These are phyloP conservation scores for Fusarium fujikuroi DNA, from an alignment of 2,329 filamentous ascomycete species.

Conservation along the genomic window DNA sequence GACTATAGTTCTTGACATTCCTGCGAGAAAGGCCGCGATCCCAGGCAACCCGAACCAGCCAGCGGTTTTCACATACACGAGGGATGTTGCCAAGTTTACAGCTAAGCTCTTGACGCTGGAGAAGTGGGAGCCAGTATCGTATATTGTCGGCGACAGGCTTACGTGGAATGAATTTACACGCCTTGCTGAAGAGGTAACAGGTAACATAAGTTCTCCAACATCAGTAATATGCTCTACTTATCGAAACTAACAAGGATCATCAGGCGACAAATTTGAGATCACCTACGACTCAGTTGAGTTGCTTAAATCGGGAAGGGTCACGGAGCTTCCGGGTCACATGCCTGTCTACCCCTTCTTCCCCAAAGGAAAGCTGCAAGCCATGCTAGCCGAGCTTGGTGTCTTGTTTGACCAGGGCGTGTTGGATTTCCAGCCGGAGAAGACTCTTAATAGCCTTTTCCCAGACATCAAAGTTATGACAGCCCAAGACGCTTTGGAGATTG, in stretches of 20 bases:
- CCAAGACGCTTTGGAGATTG: not conserved
- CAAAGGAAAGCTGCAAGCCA: not conserved
- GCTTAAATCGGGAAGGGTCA: not conserved
- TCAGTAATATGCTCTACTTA: no score
- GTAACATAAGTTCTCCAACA: no score
- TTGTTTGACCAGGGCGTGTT: not conserved
- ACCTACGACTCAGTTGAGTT: not conserved
- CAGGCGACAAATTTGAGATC: not conserved
- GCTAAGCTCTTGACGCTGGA: not conserved
- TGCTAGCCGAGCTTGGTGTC: not conserved
- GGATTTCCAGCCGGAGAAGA: not conserved
- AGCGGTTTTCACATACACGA: not conserved
- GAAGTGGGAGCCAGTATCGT: not conserved
- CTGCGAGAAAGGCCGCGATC: not conserved
- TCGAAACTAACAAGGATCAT: accelerated
- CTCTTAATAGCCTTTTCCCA: not conserved
- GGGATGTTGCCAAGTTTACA: not conserved
- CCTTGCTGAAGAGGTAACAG: not conserved
- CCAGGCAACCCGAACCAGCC: not conserved
- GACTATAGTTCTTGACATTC: not conserved
- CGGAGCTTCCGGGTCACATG: not conserved
- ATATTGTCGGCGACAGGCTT: not conserved
- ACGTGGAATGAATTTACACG: not conserved
- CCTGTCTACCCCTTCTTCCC: not conserved
- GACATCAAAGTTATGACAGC: accelerated